A percentile compares a stretch with the other conserved stretches of the same genome.
Evolutionary conservation across 1,139 yeast genomes (phyloP).

Genomic region (Taphrina deformans): DNA sequence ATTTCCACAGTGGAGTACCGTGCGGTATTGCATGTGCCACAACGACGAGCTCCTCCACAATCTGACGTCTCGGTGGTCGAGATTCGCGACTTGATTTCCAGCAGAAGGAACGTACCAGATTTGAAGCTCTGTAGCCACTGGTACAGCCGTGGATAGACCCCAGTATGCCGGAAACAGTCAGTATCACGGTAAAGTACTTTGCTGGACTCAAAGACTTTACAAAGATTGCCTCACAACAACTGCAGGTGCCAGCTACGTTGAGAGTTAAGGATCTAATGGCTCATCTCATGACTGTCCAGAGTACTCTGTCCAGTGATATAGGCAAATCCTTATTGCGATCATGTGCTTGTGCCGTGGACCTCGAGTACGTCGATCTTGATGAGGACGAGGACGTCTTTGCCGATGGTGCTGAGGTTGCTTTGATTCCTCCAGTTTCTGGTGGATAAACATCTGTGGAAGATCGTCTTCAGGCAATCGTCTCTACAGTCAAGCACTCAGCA

Average conservation of each 20-base stretch:
- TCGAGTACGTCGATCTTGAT: conserved; percentile 20
- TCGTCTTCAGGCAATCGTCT: too few relatives aligned
- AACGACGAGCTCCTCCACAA: conserved; percentile 5
- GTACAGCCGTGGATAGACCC: too few relatives aligned
- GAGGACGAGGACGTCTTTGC: neutral
- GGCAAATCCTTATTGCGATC: neutral
- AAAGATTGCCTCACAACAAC: neutral
- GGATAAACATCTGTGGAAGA: too few relatives aligned
- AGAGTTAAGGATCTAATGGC: conserved; percentile 1
- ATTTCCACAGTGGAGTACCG: neutral
- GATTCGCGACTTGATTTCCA: too few relatives aligned
- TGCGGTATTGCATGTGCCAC: conserved; percentile 4
- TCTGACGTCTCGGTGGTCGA: too few relatives aligned
- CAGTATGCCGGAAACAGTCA: neutral
- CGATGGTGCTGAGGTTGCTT: conserved; percentile 25
- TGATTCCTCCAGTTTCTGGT: conserved; percentile 32
- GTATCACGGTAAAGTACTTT: neutral
- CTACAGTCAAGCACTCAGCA: too few relatives aligned
- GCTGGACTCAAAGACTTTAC: conserved; percentile 26
- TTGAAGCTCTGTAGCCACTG: too few relatives aligned
- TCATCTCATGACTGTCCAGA: neutral
- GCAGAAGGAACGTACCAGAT: too few relatives aligned
- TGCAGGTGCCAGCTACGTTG: neutral
- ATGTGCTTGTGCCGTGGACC: conserved; percentile 28
- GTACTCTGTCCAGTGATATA: neutral